phyloP scores from a whole-genome alignment of 2,329 filamentous ascomycete species.

The Daldinia eschscholtzii region DNA sequence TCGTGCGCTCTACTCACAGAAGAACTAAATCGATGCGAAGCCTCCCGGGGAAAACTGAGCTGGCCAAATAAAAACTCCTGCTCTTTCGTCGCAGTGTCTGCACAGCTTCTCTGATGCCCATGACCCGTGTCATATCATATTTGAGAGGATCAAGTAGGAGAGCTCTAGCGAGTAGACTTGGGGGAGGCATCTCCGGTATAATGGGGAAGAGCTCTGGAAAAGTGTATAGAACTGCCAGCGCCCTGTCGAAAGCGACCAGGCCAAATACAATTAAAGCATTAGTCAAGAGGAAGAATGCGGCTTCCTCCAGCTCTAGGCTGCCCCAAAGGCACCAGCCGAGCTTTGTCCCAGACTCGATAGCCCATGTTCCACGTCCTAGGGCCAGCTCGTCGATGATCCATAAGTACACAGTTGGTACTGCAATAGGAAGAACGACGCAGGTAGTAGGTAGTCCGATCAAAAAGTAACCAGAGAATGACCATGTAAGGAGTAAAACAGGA shows the following conservation, averaged over 20 bases:
- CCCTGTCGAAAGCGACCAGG: slow-evolving; percentile 76
- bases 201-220: slow-evolving; percentile 70
- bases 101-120: slow-evolving; percentile 71
- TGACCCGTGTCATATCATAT: slow-evolving; percentile 70
- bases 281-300: slow-evolving; percentile 78
- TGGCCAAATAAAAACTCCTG: slow-evolving; percentile 80
- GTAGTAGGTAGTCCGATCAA: slow-evolving; percentile 69
- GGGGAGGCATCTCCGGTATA: slow-evolving; percentile 63
- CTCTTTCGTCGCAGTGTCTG: slow-evolving; percentile 72
- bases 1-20: slow-evolving; percentile 58
- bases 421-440: slow-evolving; percentile 70
- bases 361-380: slow-evolving; percentile 76
- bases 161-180: slow-evolving; percentile 64
- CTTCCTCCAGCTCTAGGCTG: slow-evolving; percentile 78
- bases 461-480: slow-evolving; percentile 73
- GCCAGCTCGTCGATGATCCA: slow-evolving; percentile 80
- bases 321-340: slow-evolving; percentile 73
- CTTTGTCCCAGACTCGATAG: slow-evolving; percentile 76
- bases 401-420: slow-evolving; percentile 74
- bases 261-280: slow-evolving; percentile 79
- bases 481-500: slow-evolving; percentile 74
- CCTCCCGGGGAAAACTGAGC: slow-evolving; percentile 75
- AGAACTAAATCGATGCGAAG: slow-evolving; percentile 76
- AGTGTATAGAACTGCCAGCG: slow-evolving; percentile 72
- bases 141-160: slow-evolving; percentile 59